Base-by-base conservation (phyloP, 805 yeast species). In the Yarrowia divulgata region DNA sequence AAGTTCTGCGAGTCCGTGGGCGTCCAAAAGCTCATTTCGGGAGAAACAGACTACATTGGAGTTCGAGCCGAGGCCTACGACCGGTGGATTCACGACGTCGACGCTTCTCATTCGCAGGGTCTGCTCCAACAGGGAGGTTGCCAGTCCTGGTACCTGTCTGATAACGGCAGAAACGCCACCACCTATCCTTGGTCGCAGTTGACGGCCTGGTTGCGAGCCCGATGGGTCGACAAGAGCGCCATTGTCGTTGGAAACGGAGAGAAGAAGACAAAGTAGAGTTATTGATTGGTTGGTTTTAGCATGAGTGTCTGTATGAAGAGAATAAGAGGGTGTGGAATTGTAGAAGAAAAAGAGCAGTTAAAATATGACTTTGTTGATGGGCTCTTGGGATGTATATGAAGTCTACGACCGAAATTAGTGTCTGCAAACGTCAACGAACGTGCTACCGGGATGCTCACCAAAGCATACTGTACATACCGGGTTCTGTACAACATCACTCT, bases 111-210 rank as follows among this genome's bases (percentile, higher is more conserved):
- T 35, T 39, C 48, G 9, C 45, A 67, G 45, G 60, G 69, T 1
- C 70, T 71, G 18, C 45, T 71, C 7, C 58, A 63, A 2, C 39
- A 46, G 45, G 73, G 73, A 13, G 73, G 73, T 2, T 71, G 73
- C 35, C 49, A 43, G 29, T 71, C 73, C 5, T 71, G 73, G 73
- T 71, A 71, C 39, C 52, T 63, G 9, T 37, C 58, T 8, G 69
- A 67, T 12, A 23, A 49, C 37, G 73, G 70, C 10, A 42, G 63
- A 37, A 71, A 71, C 54, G 66, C 67, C 18, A 45, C 70, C 14
- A 60, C 72, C 8, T 71, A 71, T 39, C 73, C 73, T 8, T 71
- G 73, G 73, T 46, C 68, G 2, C 73, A 71, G 45, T 8, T 71
- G 19, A 34, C 49, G 12, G 69, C 50, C 32, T 71, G 73, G 73